Base-by-base conservation (phyloP, 306 rosid species). In the Acacia confusa region DNA sequence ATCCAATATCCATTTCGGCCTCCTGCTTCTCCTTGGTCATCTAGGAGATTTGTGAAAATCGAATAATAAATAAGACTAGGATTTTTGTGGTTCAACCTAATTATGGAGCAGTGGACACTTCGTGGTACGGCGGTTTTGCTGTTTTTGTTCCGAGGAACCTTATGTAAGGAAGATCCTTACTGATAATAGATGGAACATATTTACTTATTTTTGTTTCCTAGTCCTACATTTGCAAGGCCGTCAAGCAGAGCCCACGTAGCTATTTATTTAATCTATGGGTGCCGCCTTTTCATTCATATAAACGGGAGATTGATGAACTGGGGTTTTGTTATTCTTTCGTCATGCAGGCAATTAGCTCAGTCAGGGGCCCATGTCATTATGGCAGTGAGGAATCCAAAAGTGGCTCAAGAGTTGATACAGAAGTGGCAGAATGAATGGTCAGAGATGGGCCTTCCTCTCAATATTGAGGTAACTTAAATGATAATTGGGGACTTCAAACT, bases 331-430 rank as follows among this genome's bases (percentile, higher is more conserved):
- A 19, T 27, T 85, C 34, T 76, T 77, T 40, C 22, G 81, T 82
- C 77, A 69, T 84, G 73, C 87, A 95, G 99, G 96, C 99, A 95
- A 81, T 85, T 95, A 89, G 99, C 99, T 50, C 91, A 93, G 83
- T 75, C 96, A 8, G 99, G 99, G 68, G 99, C 97, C 17, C 97
- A 95, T 86, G 98, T 95, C 78, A 92, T 95, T 70, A 95, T 95
- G 99, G 98, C 99, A 3, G 99, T 95, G 78, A 95, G 99, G 94
- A 95, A 95, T 79, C 83, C 92, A 14, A 88, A 93, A 70, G 92
- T 86, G 15, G 99, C 97, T 41, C 84, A 78, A 20, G 98, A 91
- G 45, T 84, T 95, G 91, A 93, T 95, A 77, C 96, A 87, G 87
- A 88, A 89, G 73, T 95, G 99, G 99, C 98, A 93, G 88, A 83